phyloP scores from a whole-genome alignment of 2,329 filamentous ascomycete species.

The Aspergillus carbonarius region DNA sequence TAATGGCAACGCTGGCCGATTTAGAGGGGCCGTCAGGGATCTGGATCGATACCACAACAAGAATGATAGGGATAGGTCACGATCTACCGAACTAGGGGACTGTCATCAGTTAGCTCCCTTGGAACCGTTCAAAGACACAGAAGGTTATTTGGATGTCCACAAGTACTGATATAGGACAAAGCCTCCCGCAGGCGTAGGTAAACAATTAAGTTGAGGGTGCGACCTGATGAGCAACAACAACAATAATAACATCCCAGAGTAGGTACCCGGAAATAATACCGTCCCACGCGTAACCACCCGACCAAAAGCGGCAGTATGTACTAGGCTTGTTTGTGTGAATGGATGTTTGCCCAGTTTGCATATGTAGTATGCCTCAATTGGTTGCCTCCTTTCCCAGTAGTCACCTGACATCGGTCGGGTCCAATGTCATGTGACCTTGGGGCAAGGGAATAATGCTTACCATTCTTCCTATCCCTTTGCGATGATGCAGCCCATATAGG shows the following conservation, averaged over 20 bases:
- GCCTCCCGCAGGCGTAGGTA: not conserved
- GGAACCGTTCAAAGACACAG: not conserved
- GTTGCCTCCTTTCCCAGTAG: not conserved
- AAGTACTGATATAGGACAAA: not conserved
- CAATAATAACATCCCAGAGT: not conserved
- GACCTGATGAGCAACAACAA: not conserved
- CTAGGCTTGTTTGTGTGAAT: not conserved
- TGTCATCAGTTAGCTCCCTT: conserved; percentile 1
- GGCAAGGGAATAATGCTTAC: not conserved
- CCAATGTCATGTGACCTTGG: not conserved
- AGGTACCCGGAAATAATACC: not conserved
- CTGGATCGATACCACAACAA: not conserved
- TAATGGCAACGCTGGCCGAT: conserved; percentile 10
- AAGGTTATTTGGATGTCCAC: conserved; percentile 8
- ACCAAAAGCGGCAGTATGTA: not conserved
- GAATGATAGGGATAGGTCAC: not conserved
- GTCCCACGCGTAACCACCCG: not conserved
- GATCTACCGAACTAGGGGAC: not conserved
- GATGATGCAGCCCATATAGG: too few relatives aligned
- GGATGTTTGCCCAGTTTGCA: not conserved
- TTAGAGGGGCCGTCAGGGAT: conserved; percentile 1
- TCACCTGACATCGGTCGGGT: not conserved
- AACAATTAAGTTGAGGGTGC: not conserved
- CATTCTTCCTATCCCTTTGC: too few relatives aligned
- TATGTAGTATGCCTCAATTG: not conserved